Evolutionary conservation across 2,329 filamentous ascomycete genomes (phyloP), one percentile per base, ranked within the genome.

Genomic region (Phyllosticta capitalensis): DNA sequence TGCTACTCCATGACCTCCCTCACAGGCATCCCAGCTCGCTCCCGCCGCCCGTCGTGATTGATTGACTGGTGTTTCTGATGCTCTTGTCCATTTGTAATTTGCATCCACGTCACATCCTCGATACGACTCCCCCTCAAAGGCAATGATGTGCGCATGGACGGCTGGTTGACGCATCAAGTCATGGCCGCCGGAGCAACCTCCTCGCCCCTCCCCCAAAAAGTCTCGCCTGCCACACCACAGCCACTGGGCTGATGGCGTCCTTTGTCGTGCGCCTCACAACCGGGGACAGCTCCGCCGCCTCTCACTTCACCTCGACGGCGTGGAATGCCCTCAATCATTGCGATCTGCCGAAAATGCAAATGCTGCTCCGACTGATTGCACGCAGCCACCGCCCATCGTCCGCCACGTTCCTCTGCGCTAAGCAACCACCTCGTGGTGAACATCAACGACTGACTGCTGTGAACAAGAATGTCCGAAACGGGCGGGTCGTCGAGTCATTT

Each of bases 381-480:
- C 56, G 56, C 51, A 52, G 56, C 50, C 56, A 52, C 50, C 20
- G 55, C 56, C 30, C 33, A 54, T 30, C 38, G 19, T 30, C 56
- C 28, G 56, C 56, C 51, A 54, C 56, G 52, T 56, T 51, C 55
- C 55, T 28, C n/a, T 45, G 38, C 38, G 17, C 24, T 26, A n/a
- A 6, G 38, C 7, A n/a, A 45, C 38, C 38, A n/a, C 17, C n/a
- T n/a, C 3, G n/a, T n/a, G 12, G n/a, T 45, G 38, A 45, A n/a
- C n/a, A 3, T 19, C 30, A 26, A 38, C 33, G 1, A 22, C 54
- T 9, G 1, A 22, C 54, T 9, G 33, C 14, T 33, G 53, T 33
- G 48, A 30, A 58, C n/a, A 58, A 58, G 56, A 58, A 58, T 58
- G 56, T 38, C 56, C 56, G 56, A 58, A 53, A 58, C 56, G 56